Conservation (phyloP, 2,329 filamentous ascomycete species). For the Leptographium radiaticola region DNA sequence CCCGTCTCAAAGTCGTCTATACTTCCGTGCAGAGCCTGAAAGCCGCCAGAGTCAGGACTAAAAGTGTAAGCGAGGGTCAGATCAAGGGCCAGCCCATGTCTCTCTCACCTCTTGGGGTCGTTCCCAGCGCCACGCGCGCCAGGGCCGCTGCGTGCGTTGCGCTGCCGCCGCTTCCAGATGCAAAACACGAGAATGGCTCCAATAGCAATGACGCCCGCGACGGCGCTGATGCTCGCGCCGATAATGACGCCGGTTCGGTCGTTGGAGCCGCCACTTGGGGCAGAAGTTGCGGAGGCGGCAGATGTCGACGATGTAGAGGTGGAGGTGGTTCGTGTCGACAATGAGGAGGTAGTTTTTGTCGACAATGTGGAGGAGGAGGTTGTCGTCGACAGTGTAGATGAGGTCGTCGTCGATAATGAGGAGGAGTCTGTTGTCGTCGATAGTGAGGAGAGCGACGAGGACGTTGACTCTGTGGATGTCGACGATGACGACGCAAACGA, state of each 20-base stretch:
- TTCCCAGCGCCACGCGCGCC: constrained; percentile 21
- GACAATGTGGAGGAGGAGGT: constrained; percentile 11
- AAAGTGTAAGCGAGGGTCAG: not conserved
- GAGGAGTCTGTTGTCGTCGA: constrained; percentile 3
- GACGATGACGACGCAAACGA: constrained; percentile 6
- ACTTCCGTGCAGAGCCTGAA: constrained; percentile 24
- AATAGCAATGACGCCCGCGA: constrained; percentile 31
- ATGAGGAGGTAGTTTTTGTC: constrained; percentile 8
- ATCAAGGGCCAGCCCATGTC: too few relatives aligned
- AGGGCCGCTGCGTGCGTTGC: constrained; percentile 28
- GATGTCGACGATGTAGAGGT: constrained; percentile 9
- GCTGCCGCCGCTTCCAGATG: constrained; percentile 27
- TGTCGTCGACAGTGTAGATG: constrained; percentile 10
- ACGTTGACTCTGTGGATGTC: not conserved
- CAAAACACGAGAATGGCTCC: constrained; percentile 26
- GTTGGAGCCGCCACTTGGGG: not conserved
- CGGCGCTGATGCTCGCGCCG: constrained; percentile 39
- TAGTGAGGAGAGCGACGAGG: not conserved
- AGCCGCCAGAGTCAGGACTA: constrained; percentile 17
- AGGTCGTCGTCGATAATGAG: constrained; percentile 9
- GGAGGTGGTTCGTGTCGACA: constrained; percentile 10
- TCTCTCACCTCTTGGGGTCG: constrained; percentile 27
- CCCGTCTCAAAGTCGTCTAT: constrained; percentile 19
- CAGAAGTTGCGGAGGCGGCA: constrained; percentile 5
- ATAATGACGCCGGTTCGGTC: constrained; percentile 36